phyloP scores from a whole-genome alignment of 1,139 yeast species.

The Blastobotrys petasosporus region DNA sequence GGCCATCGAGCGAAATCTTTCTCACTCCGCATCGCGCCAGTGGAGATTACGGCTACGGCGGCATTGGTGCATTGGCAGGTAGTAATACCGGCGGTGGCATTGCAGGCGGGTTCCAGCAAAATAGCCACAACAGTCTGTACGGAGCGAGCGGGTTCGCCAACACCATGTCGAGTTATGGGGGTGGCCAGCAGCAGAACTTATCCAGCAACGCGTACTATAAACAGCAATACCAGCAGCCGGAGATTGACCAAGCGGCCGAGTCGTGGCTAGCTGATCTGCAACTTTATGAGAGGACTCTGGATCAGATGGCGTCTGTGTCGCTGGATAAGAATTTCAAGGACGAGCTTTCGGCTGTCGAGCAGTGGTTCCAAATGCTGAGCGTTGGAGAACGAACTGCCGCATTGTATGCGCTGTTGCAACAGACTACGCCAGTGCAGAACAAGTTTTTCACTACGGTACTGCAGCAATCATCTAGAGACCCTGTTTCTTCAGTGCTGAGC shows the following conservation, averaged over 20 bases:
- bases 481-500: conserved; percentile 26
- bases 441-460: conserved; percentile 35
- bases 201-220: too few relatives aligned
- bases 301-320: conserved; percentile 34
- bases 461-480: conserved; percentile 31
- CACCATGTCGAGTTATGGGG: too few relatives aligned
- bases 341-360: conserved; percentile 30
- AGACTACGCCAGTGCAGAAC: conserved; percentile 35
- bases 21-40: conserved; percentile 18
- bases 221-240: conserved; percentile 4
- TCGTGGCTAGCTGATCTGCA: conserved; percentile 34
- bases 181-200: too few relatives aligned
- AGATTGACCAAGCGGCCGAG: conserved; percentile 27
- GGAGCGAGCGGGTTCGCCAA: too few relatives aligned
- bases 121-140: too few relatives aligned
- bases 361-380: conserved; percentile 35
- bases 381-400: conserved; percentile 39
- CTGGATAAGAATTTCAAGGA: conserved; percentile 27
- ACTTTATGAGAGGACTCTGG: conserved; percentile 31
- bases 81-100: neutral
- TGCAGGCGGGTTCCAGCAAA: too few relatives aligned
- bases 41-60: conserved; percentile 1
- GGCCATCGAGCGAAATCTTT: conserved; percentile 29
- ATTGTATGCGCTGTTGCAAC: conserved; percentile 34
- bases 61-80: conserved; percentile 1